phyloP scores from a whole-genome alignment of 495 filamentous ascomycete genomes.

The Opeltia flavorubescens region DNA sequence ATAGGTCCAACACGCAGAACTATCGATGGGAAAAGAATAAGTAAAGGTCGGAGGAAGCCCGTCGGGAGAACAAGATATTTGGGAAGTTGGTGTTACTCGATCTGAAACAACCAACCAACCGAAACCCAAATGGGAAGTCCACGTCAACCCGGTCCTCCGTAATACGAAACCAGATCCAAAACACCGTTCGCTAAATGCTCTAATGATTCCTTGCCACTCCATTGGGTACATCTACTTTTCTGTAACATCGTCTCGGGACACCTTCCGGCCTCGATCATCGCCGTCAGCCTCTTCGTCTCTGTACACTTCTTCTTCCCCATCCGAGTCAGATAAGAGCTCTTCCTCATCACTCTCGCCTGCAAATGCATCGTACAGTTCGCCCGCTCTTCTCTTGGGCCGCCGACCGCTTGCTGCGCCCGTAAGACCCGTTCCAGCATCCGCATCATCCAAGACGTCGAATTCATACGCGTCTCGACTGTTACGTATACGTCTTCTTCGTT shows the following conservation, averaged over 20 bases:
- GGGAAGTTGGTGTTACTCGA: background rate
- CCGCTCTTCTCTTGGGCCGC: constrained; percentile 48
- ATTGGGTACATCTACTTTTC: background rate
- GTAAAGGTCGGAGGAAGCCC: background rate
- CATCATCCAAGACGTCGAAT: constrained; percentile 80
- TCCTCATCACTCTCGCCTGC: constrained; percentile 46
- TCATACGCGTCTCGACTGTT: constrained; percentile 83
- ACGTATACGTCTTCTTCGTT: constrained; percentile 59
- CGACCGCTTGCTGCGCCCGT: constrained; percentile 23
- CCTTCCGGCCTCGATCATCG: background rate
- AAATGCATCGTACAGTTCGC: constrained; percentile 96
- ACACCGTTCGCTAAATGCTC: background rate
- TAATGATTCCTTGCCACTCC: background rate
- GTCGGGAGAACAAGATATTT: background rate
- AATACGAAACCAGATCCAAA: constrained; percentile 1
- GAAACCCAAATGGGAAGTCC: too few species aligned
- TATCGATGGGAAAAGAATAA: background rate
- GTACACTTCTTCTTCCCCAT: constrained; percentile 10
- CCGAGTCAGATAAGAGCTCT: constrained; percentile 10
- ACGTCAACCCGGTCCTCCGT: too few species aligned
- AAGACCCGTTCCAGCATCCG: constrained; percentile 53
- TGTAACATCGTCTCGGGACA: background rate
- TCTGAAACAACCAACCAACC: constrained; percentile 1
- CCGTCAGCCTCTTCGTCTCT: constrained; percentile 7
- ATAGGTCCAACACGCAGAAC: background rate